phyloP scores from a whole-genome alignment of 768 basidiomycete genomes.

The Cystofilobasidium macerans region DNA sequence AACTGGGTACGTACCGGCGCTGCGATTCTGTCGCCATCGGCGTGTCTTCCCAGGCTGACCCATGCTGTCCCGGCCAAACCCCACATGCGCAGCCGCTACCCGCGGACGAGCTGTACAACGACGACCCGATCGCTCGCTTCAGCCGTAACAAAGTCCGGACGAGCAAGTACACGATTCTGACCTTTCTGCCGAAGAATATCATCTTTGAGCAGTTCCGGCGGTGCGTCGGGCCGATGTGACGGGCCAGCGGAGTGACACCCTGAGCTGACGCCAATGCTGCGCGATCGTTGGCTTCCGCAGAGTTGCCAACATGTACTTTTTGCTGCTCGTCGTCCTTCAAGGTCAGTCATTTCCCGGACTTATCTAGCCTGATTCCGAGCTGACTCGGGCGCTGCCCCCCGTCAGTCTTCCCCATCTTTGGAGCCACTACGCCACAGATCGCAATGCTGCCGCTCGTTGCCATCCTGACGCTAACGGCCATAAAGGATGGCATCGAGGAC shows the following conservation, averaged over 20 bases:
- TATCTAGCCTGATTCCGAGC: neutral
- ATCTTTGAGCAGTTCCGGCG: slow-evolving; percentile 88
- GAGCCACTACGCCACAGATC: slow-evolving; percentile 68
- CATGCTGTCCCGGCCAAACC: neutral
- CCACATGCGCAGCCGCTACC: slow-evolving; percentile 12
- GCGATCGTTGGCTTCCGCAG: slow-evolving; percentile 39
- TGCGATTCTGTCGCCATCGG: neutral
- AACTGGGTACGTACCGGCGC: slow-evolving; percentile 40
- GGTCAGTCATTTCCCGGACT: slow-evolving; percentile 40
- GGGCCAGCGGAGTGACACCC: too few species aligned
- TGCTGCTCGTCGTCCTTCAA: slow-evolving; percentile 64
- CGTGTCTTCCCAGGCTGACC: neutral
- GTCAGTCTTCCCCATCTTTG: slow-evolving; percentile 79
- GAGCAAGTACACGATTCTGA: slow-evolving; percentile 78
- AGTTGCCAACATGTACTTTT: slow-evolving; percentile 86
- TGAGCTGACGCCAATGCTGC: neutral
- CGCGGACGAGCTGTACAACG: slow-evolving; percentile 37
- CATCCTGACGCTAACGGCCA: slow-evolving; percentile 74
- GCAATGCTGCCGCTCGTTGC: slow-evolving; percentile 76
- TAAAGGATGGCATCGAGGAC: slow-evolving; percentile 95
- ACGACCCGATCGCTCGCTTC: slow-evolving; percentile 71
- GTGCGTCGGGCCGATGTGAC: slow-evolving; percentile 40
- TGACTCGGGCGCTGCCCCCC: neutral
- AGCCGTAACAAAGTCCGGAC: slow-evolving; percentile 87
- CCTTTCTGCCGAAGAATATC: slow-evolving; percentile 80